Evolutionary conservation across 805 yeast genomes (phyloP).

Genomic region (Huiozyma naganishii): DNA sequence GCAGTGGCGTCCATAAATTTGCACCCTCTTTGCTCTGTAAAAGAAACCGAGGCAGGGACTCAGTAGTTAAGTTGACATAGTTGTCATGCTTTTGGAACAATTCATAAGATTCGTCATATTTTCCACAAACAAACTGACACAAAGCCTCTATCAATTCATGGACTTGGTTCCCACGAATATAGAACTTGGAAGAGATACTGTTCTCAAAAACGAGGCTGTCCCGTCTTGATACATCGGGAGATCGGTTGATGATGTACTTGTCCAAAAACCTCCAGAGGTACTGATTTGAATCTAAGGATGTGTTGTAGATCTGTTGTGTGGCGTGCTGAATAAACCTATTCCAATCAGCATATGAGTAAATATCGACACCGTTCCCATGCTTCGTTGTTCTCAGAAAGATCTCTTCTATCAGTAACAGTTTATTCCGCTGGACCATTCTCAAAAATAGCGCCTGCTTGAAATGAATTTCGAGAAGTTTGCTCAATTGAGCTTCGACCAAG

Average conservation of each 20-base stretch:
- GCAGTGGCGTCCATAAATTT: constrained; percentile 17
- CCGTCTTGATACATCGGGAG: background rate
- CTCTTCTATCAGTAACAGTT: constrained; percentile 10
- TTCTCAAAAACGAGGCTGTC: constrained; percentile 8
- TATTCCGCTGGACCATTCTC: constrained; percentile 18
- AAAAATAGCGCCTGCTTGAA: constrained; percentile 19
- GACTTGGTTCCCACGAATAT: constrained; percentile 10
- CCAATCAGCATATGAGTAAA: constrained; percentile 18
- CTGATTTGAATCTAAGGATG: constrained; percentile 8
- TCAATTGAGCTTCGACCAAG: constrained; percentile 14
- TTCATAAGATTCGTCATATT: constrained; percentile 19
- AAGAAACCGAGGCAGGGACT: constrained; percentile 14
- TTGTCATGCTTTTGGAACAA: constrained; percentile 20
- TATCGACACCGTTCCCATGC: constrained; percentile 17
- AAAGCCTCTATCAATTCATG: constrained; percentile 23
- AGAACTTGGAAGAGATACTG: constrained; percentile 14
- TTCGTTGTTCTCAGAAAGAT: constrained; percentile 14
- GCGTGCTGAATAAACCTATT: constrained; percentile 10
- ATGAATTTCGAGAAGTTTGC: constrained; percentile 15
- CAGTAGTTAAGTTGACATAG: constrained; percentile 7
- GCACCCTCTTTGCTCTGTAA: constrained; percentile 4
- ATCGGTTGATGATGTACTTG: constrained; percentile 8
- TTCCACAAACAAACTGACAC: constrained; percentile 15
- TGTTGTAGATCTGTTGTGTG: constrained; percentile 9
- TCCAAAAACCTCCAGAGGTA: constrained; percentile 14